phyloP scores from a whole-genome alignment of 2,329 filamentous ascomycete species.

The Thyridium curvatum region DNA sequence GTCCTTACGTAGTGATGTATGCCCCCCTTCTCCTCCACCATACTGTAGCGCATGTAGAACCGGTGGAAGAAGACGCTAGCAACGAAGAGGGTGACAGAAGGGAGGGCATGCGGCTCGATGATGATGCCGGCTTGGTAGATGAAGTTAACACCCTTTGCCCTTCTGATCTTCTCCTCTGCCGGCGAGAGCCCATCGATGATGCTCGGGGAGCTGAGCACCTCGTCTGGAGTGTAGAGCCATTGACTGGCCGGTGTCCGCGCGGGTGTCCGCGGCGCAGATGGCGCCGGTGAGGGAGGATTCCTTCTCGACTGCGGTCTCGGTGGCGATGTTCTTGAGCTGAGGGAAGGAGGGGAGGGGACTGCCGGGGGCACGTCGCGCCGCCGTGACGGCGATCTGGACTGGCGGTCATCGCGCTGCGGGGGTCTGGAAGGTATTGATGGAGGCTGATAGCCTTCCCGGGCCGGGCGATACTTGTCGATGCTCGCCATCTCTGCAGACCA shows the following conservation, averaged over 20 bases:
- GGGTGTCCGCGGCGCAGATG: slow-evolving; percentile 29
- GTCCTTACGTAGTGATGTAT: slow-evolving; percentile 83
- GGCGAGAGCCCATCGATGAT: slow-evolving; percentile 74
- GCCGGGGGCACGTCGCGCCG: slow-evolving; percentile 54
- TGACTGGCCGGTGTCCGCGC: slow-evolving; percentile 42
- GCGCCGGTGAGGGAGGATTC: slow-evolving; percentile 35
- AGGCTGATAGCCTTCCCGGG: slow-evolving; percentile 51
- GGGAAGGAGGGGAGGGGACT: slow-evolving; percentile 53
- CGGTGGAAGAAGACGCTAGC: slow-evolving; percentile 93
- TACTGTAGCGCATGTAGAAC: slow-evolving; percentile 86
- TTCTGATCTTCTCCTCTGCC: slow-evolving; percentile 70
- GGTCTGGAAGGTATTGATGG: slow-evolving; percentile 33
- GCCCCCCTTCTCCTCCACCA: slow-evolving; percentile 68
- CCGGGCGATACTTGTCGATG: slow-evolving; percentile 52
- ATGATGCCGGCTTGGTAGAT: slow-evolving; percentile 91
- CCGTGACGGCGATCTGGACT: slow-evolving; percentile 43
- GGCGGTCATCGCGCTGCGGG: slow-evolving; percentile 29
- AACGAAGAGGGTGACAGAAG: slow-evolving; percentile 86
- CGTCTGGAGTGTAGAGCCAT: slow-evolving; percentile 85
- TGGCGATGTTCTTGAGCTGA: slow-evolving; percentile 48
- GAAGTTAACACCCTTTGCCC: slow-evolving; percentile 93
- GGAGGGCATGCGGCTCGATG: slow-evolving; percentile 61
- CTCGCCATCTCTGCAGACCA: slow-evolving; percentile 40
- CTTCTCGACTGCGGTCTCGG: slow-evolving; percentile 39
- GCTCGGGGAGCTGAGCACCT: slow-evolving; percentile 77